A percentile compares a stretch with the other conserved stretches of the same genome.
These are phyloP conservation scores for Botrytis cinerea DNA, from an alignment of 2,329 filamentous ascomycete genomes.

Conservation along the genomic window DNA sequence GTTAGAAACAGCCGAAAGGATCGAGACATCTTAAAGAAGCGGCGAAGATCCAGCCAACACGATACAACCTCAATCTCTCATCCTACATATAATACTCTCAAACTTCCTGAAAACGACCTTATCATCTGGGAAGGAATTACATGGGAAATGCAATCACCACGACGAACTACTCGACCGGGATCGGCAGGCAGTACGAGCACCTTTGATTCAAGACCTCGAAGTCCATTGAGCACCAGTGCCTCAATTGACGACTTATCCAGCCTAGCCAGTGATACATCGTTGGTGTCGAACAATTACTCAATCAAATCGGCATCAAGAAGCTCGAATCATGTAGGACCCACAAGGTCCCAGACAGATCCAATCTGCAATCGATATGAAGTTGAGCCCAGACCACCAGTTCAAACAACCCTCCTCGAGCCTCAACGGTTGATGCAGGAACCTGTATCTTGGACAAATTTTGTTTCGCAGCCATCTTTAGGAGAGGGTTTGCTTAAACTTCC, in stretches of 20 bases:
- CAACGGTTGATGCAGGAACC: constrained; percentile 26
- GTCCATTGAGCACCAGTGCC: constrained; percentile 37
- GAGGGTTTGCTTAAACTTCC: constrained; percentile 59
- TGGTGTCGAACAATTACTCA: constrained; percentile 17
- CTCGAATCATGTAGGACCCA: constrained; percentile 29
- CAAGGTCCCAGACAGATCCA: constrained; percentile 28
- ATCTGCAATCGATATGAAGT: constrained; percentile 26
- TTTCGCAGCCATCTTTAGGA: constrained; percentile 41
- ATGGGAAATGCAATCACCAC: constrained; percentile 33
- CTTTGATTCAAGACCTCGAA: constrained; percentile 37
- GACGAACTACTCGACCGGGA: constrained; percentile 25
- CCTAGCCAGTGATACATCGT: constrained; percentile 33
- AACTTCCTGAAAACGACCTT: constrained; percentile 17
- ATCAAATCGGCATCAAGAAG: constrained; percentile 20
- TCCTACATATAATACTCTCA: constrained; percentile 30
- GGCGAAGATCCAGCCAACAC: constrained; percentile 17
- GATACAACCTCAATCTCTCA: constrained; percentile 30
- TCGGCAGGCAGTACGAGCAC: constrained; percentile 32
- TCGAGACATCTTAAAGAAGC: constrained; percentile 11
- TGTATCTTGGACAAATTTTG: constrained; percentile 25
- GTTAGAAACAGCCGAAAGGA: constrained; percentile 18
- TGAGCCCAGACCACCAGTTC: constrained; percentile 25
- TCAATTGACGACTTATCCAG: constrained; percentile 34
- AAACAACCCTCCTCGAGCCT: constrained; percentile 6
- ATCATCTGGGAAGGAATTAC: constrained; percentile 21